Evolutionary conservation across 2,329 filamentous ascomycete genomes (phyloP).

Genomic region (Bipolaris gigantea): DNA sequence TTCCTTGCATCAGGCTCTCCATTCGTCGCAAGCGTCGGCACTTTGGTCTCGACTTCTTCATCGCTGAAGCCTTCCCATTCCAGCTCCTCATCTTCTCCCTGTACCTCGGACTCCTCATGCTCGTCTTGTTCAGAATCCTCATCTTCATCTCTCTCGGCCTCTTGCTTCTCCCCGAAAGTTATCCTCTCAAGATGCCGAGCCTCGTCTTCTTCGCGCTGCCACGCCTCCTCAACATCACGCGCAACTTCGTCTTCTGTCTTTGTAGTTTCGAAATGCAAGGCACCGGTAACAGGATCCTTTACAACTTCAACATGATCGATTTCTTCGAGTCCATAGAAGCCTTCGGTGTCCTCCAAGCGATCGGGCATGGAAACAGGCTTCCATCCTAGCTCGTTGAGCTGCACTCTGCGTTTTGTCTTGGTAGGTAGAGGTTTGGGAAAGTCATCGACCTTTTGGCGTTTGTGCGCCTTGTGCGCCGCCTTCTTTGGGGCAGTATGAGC

Average conservation of each 20-base stretch:
- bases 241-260: conserved; percentile 33
- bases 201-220: conserved; percentile 26
- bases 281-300: conserved; percentile 56
- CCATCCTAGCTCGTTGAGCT: conserved; percentile 61
- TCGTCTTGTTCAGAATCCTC: background rate
- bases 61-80: conserved; percentile 38
- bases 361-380: conserved; percentile 69
- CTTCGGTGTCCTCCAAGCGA: conserved; percentile 84
- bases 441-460: conserved; percentile 48
- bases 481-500: conserved; percentile 45
- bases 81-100: conserved; percentile 16
- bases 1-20: conserved; percentile 10
- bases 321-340: conserved; percentile 89
- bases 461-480: conserved; percentile 46
- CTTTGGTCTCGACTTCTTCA: background rate
- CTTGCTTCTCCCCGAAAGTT: conserved; percentile 20
- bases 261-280: conserved; percentile 45
- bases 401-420: conserved; percentile 39
- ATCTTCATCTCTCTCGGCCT: conserved; percentile 3
- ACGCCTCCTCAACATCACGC: conserved; percentile 26
- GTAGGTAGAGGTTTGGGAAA: conserved; percentile 14
- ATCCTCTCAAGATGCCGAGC: conserved; percentile 26
- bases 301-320: conserved; percentile 90
- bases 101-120: background rate
- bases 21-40: conserved; percentile 41